Conservation (phyloP, 208 protist genomes). For the Herpetomonas tarakana region DNA sequence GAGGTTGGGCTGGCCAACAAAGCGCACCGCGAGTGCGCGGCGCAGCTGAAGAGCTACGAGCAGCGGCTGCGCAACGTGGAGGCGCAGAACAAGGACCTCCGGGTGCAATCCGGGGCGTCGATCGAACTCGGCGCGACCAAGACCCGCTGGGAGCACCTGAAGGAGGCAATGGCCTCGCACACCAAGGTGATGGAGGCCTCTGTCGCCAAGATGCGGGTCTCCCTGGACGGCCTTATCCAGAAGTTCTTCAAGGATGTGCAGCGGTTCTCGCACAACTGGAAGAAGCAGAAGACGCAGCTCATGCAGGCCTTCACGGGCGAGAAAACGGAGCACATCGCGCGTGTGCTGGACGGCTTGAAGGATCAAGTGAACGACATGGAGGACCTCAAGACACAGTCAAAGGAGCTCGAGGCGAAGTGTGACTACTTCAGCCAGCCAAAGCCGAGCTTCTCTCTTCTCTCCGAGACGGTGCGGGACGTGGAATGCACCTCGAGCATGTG, state of each 20-base stretch:
- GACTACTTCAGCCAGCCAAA: constrained; percentile 88
- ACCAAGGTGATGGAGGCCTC: constrained; percentile 89
- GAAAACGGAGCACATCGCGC: constrained; percentile 48
- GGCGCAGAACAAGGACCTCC: constrained; percentile 85
- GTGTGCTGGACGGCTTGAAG: constrained; percentile 62
- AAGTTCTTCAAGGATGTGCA: constrained; percentile 85
- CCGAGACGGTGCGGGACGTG: constrained; percentile 60
- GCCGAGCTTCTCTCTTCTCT: constrained; percentile 72
- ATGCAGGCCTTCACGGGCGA: constrained; percentile 58
- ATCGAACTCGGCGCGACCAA: constrained; percentile 81
- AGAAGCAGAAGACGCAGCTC: constrained; percentile 81
- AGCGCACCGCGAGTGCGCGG: constrained; percentile 65
- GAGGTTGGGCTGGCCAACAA: constrained; percentile 90
- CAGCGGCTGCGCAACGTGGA: constrained; percentile 70
- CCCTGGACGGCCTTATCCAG: constrained; percentile 82
- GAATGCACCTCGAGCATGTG: constrained; percentile 63
- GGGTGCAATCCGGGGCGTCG: constrained; percentile 56
- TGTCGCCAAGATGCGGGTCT: constrained; percentile 83
- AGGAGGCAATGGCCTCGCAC: constrained; percentile 87
- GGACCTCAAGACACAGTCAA: constrained; percentile 61
- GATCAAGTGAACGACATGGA: constrained; percentile 79
- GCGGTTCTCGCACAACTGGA: constrained; percentile 90
- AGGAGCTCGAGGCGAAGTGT: constrained; percentile 86
- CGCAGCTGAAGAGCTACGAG: constrained; percentile 56
- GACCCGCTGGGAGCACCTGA: constrained; percentile 91